Conservation (phyloP, 1,284 basidiomycete species). For the Ceratobasidium sp. region DNA sequence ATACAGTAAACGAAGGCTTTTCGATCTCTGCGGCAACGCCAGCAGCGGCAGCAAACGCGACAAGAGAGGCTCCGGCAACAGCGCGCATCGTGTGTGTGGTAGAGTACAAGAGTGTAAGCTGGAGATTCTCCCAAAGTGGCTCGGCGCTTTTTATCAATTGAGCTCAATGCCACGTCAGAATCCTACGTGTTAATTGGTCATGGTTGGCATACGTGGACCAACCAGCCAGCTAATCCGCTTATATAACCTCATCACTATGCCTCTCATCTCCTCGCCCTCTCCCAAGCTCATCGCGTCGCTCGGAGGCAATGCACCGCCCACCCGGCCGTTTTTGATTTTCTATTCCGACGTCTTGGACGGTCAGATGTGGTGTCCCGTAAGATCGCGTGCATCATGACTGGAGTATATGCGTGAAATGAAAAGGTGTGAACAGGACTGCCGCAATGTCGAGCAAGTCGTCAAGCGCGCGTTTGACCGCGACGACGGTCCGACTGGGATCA, state of each 20-base stretch:
- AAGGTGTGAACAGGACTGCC: conserved; percentile 44
- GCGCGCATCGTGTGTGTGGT: conserved; percentile 63
- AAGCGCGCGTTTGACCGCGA: conserved; percentile 46
- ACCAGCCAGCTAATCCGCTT: conserved; percentile 26
- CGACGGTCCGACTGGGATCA: conserved; percentile 45
- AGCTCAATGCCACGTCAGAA: conserved; percentile 47
- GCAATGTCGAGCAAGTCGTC: conserved; percentile 46
- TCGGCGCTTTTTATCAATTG: conserved; percentile 41
- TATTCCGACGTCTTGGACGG: conserved; percentile 48
- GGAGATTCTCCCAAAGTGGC: conserved; percentile 18
- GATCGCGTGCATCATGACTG: neutral
- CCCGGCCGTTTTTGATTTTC: conserved; percentile 47
- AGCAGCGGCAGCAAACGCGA: conserved; percentile 33
- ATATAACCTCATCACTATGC: conserved; percentile 16
- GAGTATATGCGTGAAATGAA: conserved; percentile 19
- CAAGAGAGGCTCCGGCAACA: conserved; percentile 46
- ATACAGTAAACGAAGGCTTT: conserved; percentile 21
- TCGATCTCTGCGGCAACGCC: conserved; percentile 31
- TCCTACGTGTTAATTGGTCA: conserved; percentile 29
- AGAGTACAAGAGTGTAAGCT: conserved; percentile 38
- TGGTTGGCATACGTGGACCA: conserved; percentile 36
- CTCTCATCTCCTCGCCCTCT: conserved; percentile 32
- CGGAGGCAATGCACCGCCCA: conserved; percentile 41
- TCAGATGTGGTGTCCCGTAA: conserved; percentile 48
- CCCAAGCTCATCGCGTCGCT: conserved; percentile 42